Evolutionary conservation across 1,284 basidiomycete genomes (phyloP).

Genomic region (Ustilago bromivora): DNA sequence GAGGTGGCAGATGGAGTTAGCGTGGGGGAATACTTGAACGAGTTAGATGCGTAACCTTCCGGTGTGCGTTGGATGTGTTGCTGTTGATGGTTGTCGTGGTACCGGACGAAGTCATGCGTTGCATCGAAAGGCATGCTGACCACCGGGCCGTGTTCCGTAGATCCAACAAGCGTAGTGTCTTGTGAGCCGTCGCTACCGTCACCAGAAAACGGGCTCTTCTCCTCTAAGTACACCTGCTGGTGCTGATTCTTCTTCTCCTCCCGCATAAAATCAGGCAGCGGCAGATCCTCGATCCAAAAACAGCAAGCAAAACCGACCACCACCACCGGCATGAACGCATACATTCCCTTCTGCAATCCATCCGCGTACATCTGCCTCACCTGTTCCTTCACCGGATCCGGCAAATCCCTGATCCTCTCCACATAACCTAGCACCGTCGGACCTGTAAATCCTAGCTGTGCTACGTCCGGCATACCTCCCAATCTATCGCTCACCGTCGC

Average conservation of each 20-base stretch:
- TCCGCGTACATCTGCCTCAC: constrained; percentile 45
- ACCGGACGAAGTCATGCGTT: constrained; percentile 8
- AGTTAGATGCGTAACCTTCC: constrained; percentile 25
- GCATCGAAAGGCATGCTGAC: neutral
- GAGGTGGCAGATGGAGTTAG: neutral
- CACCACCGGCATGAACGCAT: constrained; percentile 46
- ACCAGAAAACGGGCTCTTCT: neutral
- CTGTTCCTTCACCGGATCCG: constrained; percentile 30
- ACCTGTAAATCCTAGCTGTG: constrained; percentile 42
- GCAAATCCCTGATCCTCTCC: constrained; percentile 38
- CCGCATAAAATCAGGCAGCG: constrained; percentile 49
- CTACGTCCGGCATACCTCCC: constrained; percentile 26
- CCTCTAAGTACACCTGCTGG: neutral
- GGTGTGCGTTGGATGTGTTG: constrained; percentile 4
- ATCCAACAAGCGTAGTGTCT: constrained; percentile 27
- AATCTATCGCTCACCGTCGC: constrained; percentile 38
- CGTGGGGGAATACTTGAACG: constrained; percentile 13
- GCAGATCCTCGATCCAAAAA: constrained; percentile 54
- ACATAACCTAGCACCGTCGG: constrained; percentile 50
- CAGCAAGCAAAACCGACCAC: constrained; percentile 40
- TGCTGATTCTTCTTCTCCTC: neutral
- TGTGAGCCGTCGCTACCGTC: constrained; percentile 6
- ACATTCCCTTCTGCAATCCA: constrained; percentile 46
- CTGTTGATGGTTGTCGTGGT: constrained; percentile 12
- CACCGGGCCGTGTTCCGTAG: constrained; percentile 1